Conservation (phyloP, 331 rosid genomes). For the Quercus phellos region DNA sequence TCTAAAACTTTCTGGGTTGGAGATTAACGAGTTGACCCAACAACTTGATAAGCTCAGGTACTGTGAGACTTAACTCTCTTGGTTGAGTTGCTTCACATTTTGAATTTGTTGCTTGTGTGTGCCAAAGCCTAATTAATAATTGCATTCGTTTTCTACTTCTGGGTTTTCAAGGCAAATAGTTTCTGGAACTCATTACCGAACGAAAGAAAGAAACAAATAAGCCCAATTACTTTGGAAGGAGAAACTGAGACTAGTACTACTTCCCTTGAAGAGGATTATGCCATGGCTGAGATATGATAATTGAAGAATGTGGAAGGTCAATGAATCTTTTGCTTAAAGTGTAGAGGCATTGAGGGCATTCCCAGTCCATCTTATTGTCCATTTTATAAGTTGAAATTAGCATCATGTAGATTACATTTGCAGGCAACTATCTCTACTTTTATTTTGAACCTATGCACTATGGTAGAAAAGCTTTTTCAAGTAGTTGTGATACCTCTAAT, state of each 20-base stretch:
- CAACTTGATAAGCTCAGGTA: constrained; percentile 46
- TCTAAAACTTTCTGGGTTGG: constrained; percentile 51
- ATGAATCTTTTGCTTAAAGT: neutral
- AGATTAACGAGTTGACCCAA: constrained; percentile 45
- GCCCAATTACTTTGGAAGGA: constrained; percentile 23
- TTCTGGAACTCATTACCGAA: constrained; percentile 13
- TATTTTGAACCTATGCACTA: neutral
- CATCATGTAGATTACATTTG: neutral
- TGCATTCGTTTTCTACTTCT: neutral
- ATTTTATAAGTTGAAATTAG: too few species aligned
- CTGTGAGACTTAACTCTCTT: neutral
- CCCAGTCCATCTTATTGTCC: neutral
- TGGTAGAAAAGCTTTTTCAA: neutral
- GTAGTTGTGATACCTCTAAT: neutral
- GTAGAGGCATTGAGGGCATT: neutral
- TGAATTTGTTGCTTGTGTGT: neutral
- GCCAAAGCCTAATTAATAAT: neutral
- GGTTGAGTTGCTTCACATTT: neutral
- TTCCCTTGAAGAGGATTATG: neutral
- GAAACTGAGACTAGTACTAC: neutral
- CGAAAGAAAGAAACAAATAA: constrained; percentile 13
- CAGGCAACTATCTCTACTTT: neutral
- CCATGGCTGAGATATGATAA: neutral
- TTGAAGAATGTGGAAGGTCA: neutral
- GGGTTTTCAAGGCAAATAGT: constrained; percentile 31